Conservation (phyloP, 1,284 basidiomycete genomes). For the Meripilus lineatus region DNA sequence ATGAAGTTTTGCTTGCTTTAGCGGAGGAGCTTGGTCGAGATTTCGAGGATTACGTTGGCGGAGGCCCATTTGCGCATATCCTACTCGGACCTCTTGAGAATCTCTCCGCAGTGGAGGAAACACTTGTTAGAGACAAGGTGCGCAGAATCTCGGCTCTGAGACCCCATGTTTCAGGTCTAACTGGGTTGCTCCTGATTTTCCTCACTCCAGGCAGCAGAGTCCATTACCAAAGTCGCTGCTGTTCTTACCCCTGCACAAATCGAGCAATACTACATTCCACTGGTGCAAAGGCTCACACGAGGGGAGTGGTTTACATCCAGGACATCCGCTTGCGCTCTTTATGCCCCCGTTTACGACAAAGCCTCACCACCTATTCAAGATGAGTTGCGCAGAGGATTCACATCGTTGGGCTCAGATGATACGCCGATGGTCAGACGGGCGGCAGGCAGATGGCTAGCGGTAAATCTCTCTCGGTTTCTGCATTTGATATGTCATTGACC, state of each 20-base stretch:
- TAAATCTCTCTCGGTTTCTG: too few relatives aligned
- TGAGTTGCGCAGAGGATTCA: conserved; percentile 86
- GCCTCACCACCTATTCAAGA: conserved; percentile 77
- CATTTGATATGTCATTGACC: not conserved
- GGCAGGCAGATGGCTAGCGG: conserved; percentile 93
- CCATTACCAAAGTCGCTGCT: conserved; percentile 87
- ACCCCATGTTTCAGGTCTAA: not conserved
- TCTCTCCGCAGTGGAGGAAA: conserved; percentile 96
- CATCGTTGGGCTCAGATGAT: conserved; percentile 85
- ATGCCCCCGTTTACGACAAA: conserved; percentile 87
- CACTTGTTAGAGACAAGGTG: conserved; percentile 97
- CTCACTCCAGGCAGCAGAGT: conserved; percentile 80
- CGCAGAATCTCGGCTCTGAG: conserved; percentile 12
- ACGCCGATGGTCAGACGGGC: conserved; percentile 99
- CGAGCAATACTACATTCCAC: conserved; percentile 90
- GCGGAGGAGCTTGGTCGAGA: conserved; percentile 94
- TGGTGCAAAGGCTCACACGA: conserved; percentile 83
- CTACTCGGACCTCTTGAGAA: conserved; percentile 94
- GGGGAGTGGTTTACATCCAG: conserved; percentile 99
- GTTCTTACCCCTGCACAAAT: conserved; percentile 79
- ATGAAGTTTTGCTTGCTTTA: conserved; percentile 94
- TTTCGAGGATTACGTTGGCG: conserved; percentile 94
- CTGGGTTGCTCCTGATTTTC: not conserved
- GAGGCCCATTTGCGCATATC: conserved; percentile 83
- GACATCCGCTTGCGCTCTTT: conserved; percentile 93